A percentile compares a stretch with the other conserved stretches of the same genome.
Conservation (phyloP, 2,329 filamentous ascomycete genomes). For the Aspergillus costaricaensis region DNA sequence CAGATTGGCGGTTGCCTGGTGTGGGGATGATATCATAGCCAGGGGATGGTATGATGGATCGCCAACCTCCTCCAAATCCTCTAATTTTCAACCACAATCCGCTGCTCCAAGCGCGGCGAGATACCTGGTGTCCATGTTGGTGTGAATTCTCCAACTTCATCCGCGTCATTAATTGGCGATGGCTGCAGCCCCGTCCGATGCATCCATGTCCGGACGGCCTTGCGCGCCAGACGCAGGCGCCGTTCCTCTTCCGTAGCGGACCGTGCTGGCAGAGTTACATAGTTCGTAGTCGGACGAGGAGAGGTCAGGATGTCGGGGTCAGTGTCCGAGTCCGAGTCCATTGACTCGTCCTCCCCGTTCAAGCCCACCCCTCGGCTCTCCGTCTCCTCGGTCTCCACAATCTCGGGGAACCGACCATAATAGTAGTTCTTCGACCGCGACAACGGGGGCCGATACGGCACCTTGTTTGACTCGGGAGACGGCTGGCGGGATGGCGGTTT, state of each 20-base stretch:
- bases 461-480: constrained; percentile 30
- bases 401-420: constrained; percentile 35
- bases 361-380: constrained; percentile 48
- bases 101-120: constrained; percentile 73
- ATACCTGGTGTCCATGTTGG: constrained; percentile 79
- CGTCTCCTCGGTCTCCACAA: constrained; percentile 8
- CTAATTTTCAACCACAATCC: constrained; percentile 56
- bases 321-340: constrained; percentile 48
- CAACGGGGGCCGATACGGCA: constrained; percentile 22
- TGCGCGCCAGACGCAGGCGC: constrained; percentile 66
- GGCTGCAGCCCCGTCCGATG: constrained; percentile 63
- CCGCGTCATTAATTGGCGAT: constrained; percentile 48
- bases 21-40: not conserved
- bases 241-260: constrained; percentile 53
- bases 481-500: constrained; percentile 43
- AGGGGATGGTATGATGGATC: not conserved
- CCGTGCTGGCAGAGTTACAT: constrained; percentile 39
- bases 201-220: constrained; percentile 73
- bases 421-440: constrained; percentile 29
- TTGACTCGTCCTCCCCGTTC: constrained; percentile 40
- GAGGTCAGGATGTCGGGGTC: constrained; percentile 44
- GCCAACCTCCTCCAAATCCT: too few relatives aligned
- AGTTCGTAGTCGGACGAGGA: constrained; percentile 35
- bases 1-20: not conserved
- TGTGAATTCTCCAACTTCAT: constrained; percentile 61